These are phyloP conservation scores for Solanum hybrid DNA, from an alignment of 305 asterid genomes.

Conservation along the genomic window DNA sequence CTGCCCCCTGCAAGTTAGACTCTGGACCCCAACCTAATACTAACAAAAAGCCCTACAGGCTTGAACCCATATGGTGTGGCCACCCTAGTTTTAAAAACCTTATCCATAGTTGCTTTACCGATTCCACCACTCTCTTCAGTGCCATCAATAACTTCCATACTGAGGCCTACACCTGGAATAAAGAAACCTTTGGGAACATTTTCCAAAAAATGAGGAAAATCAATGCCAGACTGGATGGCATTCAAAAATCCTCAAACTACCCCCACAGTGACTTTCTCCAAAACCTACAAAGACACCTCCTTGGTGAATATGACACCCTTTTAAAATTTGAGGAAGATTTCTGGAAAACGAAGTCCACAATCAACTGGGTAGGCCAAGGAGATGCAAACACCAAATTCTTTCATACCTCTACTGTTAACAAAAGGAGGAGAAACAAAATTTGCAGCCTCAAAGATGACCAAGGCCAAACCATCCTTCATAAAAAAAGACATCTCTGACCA, in stretches of 20 bases:
- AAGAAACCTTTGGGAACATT: neutral
- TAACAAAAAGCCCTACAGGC: too few relatives aligned
- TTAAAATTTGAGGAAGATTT: too few relatives aligned
- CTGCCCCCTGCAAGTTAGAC: neutral
- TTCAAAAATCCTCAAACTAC: neutral
- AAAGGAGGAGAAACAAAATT: neutral
- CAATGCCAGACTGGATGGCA: neutral
- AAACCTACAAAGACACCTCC: too few relatives aligned
- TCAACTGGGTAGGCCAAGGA: neutral
- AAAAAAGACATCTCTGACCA: neutral
- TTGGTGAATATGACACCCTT: neutral
- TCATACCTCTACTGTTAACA: neutral
- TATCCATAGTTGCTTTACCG: too few relatives aligned
- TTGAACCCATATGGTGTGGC: neutral
- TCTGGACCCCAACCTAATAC: neutral
- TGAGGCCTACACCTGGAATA: neutral
- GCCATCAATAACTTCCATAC: neutral
- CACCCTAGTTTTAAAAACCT: neutral
- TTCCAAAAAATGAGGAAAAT: neutral
- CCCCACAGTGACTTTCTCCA: too few relatives aligned
- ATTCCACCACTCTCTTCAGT: neutral
- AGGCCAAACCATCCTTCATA: neutral
- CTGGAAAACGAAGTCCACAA: too few relatives aligned
- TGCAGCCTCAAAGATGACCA: neutral
- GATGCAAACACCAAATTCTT: too few relatives aligned